These are phyloP conservation scores for Sechiopsis laciniata DNA, from an alignment of 306 rosid genomes.

Conservation along the genomic window DNA sequence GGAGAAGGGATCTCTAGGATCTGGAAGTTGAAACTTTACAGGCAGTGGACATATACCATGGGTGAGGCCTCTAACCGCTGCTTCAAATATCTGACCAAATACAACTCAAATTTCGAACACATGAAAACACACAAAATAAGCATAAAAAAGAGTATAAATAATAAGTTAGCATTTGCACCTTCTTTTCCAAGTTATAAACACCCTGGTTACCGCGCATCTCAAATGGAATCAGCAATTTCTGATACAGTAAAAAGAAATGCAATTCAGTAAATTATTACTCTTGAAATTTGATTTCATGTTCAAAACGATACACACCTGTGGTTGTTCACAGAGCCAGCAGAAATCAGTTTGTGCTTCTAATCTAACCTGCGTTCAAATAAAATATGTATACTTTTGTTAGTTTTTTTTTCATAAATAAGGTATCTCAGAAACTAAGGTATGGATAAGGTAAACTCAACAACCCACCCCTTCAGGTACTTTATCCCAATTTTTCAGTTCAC, in stretches of 20 bases:
- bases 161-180: slow-evolving; percentile 34
- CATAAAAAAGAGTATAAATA: not conserved
- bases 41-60: slow-evolving; percentile 54
- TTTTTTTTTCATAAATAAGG: not conserved
- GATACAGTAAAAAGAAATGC: slow-evolving; percentile 21
- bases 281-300: not conserved
- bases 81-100: slow-evolving; percentile 53
- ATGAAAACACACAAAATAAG: slow-evolving; percentile 12
- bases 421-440: not conserved
- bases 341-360: slow-evolving; percentile 75
- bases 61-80: slow-evolving; percentile 72
- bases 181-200: slow-evolving; percentile 84
- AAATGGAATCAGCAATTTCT: slow-evolving; percentile 81
- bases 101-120: too few relatives aligned
- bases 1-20: slow-evolving; percentile 61
- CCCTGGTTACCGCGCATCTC: slow-evolving; percentile 98
- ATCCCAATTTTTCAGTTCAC: slow-evolving; percentile 72
- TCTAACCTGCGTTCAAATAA: slow-evolving; percentile 53
- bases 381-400: slow-evolving; percentile 21
- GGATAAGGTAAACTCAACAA: not conserved
- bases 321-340: slow-evolving; percentile 89
- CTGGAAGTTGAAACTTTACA: slow-evolving; percentile 70
- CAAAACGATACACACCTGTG: slow-evolving; percentile 52
- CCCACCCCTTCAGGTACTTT: slow-evolving; percentile 81
- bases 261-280: slow-evolving; percentile 1